Percentiles rank a stretch among this genome's conserved stretches.
Evolutionary conservation across 1,139 yeast genomes (phyloP).

Genomic region (Candida gigantensis): DNA sequence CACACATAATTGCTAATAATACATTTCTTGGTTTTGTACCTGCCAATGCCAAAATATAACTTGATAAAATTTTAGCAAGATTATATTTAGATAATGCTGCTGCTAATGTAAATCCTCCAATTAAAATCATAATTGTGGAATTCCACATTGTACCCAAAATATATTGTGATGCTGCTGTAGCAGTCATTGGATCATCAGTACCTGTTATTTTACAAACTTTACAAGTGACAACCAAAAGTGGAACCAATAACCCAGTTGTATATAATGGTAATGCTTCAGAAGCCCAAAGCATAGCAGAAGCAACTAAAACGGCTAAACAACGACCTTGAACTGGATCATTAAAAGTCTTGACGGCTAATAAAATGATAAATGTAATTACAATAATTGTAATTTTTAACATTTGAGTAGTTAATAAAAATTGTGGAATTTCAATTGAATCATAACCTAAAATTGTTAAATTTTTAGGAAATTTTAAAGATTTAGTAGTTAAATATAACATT

Average conservation of each 20-base stretch:
- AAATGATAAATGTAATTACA: constrained; percentile 43
- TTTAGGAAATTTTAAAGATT: constrained; percentile 23
- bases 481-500: constrained; percentile 27
- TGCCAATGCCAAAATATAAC: constrained; percentile 62
- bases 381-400: constrained; percentile 49
- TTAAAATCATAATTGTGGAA: constrained; percentile 65
- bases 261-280: constrained; percentile 89
- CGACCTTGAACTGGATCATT: constrained; percentile 67
- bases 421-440: constrained; percentile 26
- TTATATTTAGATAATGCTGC: constrained; percentile 72
- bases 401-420: constrained; percentile 34
- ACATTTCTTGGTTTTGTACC: constrained; percentile 69
- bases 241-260: constrained; percentile 80
- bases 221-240: constrained; percentile 73
- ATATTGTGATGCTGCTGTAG: constrained; percentile 70
- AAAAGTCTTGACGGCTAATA: constrained; percentile 59
- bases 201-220: constrained; percentile 64
- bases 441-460: constrained; percentile 22
- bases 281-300: constrained; percentile 88
- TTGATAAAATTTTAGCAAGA: constrained; percentile 66
- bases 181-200: constrained; percentile 53
- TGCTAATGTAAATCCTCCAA: constrained; percentile 75
- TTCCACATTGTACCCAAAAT: constrained; percentile 89
- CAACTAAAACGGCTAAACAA: constrained; percentile 79
- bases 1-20: constrained; percentile 63